A percentile compares a stretch with the other conserved stretches of the same genome.
These are phyloP conservation scores for Elongisporangium prolatum DNA, from an alignment of 352 stramenopile genomes.

Conservation along the genomic window DNA sequence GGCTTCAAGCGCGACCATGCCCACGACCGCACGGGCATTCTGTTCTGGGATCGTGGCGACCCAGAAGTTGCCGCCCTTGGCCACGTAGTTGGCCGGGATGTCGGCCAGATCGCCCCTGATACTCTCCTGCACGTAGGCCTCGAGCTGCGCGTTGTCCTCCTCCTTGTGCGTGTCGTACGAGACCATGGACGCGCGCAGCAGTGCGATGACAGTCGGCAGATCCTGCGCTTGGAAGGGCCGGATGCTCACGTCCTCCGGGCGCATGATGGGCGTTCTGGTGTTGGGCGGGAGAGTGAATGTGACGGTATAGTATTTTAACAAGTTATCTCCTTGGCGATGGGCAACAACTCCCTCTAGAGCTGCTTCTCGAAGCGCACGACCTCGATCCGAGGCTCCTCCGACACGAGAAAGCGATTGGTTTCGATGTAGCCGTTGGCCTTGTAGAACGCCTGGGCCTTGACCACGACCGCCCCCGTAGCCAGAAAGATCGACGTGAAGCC, in stretches of 20 bases:
- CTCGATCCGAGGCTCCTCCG: constrained; percentile 13
- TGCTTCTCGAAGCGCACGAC: constrained; percentile 21
- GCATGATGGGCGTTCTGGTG: too few species aligned
- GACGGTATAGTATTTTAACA: too few species aligned
- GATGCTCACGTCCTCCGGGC: too few species aligned
- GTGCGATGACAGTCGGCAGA: too few species aligned
- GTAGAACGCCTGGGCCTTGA: constrained; percentile 17
- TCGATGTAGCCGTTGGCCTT: constrained; percentile 12
- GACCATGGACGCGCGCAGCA: too few species aligned
- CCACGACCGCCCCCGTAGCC: constrained; percentile 16
- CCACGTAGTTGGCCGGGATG: constrained; percentile 14
- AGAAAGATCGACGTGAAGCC: constrained; percentile 21
- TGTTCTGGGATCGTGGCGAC: constrained; percentile 9
- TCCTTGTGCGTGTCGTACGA: too few species aligned
- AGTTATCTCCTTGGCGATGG: too few species aligned
- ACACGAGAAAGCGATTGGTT: constrained; percentile 6
- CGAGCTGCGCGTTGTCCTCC: constrained; percentile 9
- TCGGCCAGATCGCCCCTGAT: constrained; percentile 13
- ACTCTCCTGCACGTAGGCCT: constrained; percentile 10
- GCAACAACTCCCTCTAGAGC: not conserved
- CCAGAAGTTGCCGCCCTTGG: constrained; percentile 18
- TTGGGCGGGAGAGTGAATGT: too few species aligned
- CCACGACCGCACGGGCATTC: constrained; percentile 9
- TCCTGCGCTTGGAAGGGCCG: too few species aligned
- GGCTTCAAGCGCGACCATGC: constrained; percentile 15